phyloP scores from a whole-genome alignment of 306 rosid genomes.

The Ceratonia siliqua region DNA sequence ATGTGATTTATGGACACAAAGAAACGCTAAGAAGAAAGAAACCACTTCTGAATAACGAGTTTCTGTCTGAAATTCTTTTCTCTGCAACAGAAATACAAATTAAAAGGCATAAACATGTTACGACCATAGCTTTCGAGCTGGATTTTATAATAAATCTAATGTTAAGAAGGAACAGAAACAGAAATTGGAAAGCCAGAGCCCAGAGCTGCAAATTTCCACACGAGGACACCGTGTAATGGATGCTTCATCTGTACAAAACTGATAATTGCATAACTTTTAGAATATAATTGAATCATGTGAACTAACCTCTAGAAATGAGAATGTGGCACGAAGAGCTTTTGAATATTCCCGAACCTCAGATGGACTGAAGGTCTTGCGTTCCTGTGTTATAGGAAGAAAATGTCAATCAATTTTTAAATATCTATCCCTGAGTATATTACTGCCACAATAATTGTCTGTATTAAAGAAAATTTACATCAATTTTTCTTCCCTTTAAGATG shows the following conservation, averaged over 20 bases:
- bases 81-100: neutral
- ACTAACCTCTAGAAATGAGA: conserved; percentile 60
- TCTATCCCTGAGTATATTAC: too few relatives aligned
- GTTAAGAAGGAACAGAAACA: neutral
- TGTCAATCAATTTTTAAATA: too few relatives aligned
- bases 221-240: neutral
- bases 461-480: neutral
- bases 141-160: neutral
- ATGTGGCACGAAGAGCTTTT: conserved; percentile 51
- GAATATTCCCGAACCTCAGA: conserved; percentile 45
- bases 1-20: neutral
- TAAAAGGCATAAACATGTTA: neutral
- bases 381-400: conserved; percentile 41
- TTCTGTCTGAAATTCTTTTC: neutral
- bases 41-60: neutral
- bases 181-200: neutral
- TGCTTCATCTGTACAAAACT: neutral
- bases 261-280: neutral
- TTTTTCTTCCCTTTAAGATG: neutral
- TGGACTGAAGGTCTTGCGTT: conserved; percentile 50
- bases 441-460: neutral
- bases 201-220: neutral
- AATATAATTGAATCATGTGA: neutral
- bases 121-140: neutral
- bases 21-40: neutral